phyloP scores from a whole-genome alignment of 306 rosid genomes.

The Glycine tomentella region DNA sequence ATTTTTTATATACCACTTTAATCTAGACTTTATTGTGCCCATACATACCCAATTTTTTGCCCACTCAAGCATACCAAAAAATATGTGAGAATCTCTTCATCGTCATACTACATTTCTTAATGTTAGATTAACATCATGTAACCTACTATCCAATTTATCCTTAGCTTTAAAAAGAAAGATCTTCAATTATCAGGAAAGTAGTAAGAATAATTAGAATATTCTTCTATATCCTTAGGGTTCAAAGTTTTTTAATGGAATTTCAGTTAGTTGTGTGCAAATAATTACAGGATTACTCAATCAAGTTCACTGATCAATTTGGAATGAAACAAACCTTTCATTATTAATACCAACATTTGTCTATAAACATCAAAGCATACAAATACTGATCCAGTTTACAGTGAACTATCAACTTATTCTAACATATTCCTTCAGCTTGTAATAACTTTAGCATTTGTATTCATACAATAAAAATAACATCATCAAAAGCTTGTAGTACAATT shows the following conservation, averaged over 20 bases:
- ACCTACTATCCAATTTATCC: slow-evolving; percentile 30
- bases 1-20: slow-evolving; percentile 20
- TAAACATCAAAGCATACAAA: slow-evolving; percentile 12
- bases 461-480: slow-evolving; percentile 33
- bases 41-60: slow-evolving; percentile 1
- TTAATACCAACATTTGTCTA: neutral
- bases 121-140: slow-evolving; percentile 19
- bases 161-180: neutral
- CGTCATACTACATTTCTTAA: slow-evolving; percentile 34
- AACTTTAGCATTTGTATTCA: slow-evolving; percentile 42
- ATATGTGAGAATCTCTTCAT: slow-evolving; percentile 23
- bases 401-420: slow-evolving; percentile 35
- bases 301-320: slow-evolving; percentile 30
- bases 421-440: slow-evolving; percentile 36
- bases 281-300: slow-evolving; percentile 20
- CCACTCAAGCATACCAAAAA: slow-evolving; percentile 22
- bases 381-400: slow-evolving; percentile 28
- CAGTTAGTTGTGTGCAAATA: slow-evolving; percentile 23
- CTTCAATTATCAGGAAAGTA: slow-evolving; percentile 20
- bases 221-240: no score
- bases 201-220: neutral
- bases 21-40: slow-evolving; percentile 32
- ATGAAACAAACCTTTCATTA: slow-evolving; percentile 10
- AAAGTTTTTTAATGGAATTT: neutral
- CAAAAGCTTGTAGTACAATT: slow-evolving; percentile 13